Evolutionary conservation across 805 yeast species (phyloP), one percentile per base, ranked within the genome.

Genomic region (Kazachstania taianensis): DNA sequence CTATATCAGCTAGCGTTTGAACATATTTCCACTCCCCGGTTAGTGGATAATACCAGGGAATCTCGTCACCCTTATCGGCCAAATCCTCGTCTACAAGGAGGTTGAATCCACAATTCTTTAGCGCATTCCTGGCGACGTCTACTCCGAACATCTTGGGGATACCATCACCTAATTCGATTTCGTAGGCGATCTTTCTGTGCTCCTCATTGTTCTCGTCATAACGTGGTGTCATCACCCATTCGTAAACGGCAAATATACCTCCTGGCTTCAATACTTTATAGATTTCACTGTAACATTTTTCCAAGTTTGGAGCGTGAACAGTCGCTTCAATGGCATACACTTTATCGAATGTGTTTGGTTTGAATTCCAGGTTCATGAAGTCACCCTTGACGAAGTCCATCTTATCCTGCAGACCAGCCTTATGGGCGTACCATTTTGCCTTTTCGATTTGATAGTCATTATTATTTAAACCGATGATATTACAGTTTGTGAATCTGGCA

Each of bases 311-410:
- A 12, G 98, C 97, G 59, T 89, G 98, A 39, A 86, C 95, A 23
- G 98, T 89, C 41, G 98, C 98, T 70, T 89, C 98, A 55, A 89
- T 89, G 44, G 98, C 96, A 55, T 89, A 89, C 31, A 92, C 97
- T 30, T 94, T 95, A 62, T 89, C 98, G 54, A 92, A 89, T 20
- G 92, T 61, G 54, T 79, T 80, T 46, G 81, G 81, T 62, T 80
- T 84, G 52, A 92, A 92, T 52, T 89, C 96, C 96, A 89, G 84
- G 63, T 89, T 92, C 98, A 89, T 92, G 70, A 89, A 89, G 64
- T 89, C 98, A 53, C 98, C 98, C 67, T 89, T 89, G 49, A 86
- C 95, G 53, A 82, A 83, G 19, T 76, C 69, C 56, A 89, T 69
- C 66, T 85, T 78, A 57, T 82, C 70, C 45, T 71, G 76, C 55